Base-by-base conservation (phyloP, 75 land plant species). In the Selaginella tamariscina region DNA sequence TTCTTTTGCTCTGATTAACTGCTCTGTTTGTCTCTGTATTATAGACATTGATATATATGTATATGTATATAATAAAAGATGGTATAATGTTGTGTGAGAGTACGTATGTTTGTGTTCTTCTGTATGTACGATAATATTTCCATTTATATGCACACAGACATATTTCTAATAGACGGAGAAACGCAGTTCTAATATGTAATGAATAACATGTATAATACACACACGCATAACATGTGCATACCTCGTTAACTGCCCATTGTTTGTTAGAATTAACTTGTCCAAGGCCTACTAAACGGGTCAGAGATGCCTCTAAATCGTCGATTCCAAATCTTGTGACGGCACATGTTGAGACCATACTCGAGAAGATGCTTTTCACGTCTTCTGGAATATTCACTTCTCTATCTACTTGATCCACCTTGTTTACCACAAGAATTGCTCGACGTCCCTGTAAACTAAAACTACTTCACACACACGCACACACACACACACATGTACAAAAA, bases 201-300 rank as follows among this genome's bases (percentile, higher is more conserved):
- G n/a, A n/a, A n/a, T n/a, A n/a, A n/a, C n/a, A n/a, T n/a, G n/a
- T n/a, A n/a, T n/a, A n/a, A n/a, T n/a, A n/a, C 49, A 39, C 49
- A 5, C 49, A 5, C 49, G 5, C 49, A 5, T 5, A 39, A 39
- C 49, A 15, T 39, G 11, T 39, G 49, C 70, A 29, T 24, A 81
- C 91, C 91, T 90, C 91, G 69, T 94, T 94, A 0, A 90, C 86
- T 67, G 98, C 79, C 96, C 96, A 94, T 70, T 80, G 73, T 8
- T 84, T 79, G 8, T 85, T 85, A 29, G 78, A 32, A 24, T 77
- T 49, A 32, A 85, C 72, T 13, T 80, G 69, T 20, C 93, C 74
- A 22, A 86, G 81, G 56, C 91, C 96, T 27, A 84, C 74, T 32
- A 90, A 72, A 28, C 87, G 86, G 26, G 78, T 31, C 30, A 94